These are phyloP conservation scores for Elsinoe ampelina DNA, from an alignment of 2,329 filamentous ascomycete species.

Conservation along the genomic window DNA sequence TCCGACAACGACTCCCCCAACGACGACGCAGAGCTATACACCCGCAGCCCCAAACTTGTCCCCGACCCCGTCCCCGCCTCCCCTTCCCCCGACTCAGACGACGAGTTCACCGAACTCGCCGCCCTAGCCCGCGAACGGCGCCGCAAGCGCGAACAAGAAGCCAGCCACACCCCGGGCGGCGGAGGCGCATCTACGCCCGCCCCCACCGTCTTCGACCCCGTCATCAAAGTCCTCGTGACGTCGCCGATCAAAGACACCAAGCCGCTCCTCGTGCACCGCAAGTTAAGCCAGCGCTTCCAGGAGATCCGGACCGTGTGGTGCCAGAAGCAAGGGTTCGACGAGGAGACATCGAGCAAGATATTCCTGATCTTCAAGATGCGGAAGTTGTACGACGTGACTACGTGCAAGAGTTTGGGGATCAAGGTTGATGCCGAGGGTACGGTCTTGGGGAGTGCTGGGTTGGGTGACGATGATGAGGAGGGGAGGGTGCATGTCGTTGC, in stretches of 20 bases:
- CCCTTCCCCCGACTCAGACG: slow-evolving; percentile 27
- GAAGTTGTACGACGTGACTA: slow-evolving; percentile 66
- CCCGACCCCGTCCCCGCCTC: neutral
- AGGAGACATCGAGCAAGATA: slow-evolving; percentile 44
- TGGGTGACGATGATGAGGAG: slow-evolving; percentile 42
- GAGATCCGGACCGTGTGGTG: slow-evolving; percentile 64
- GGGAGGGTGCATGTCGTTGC: slow-evolving; percentile 64
- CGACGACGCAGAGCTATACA: slow-evolving; percentile 14
- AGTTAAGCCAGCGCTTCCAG: slow-evolving; percentile 57
- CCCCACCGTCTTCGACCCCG: slow-evolving; percentile 32
- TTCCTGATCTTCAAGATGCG: slow-evolving; percentile 73
- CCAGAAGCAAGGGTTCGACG: slow-evolving; percentile 46
- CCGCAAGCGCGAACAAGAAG: slow-evolving; percentile 22
- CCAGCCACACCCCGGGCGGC: slow-evolving; percentile 16
- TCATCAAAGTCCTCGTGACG: slow-evolving; percentile 57
- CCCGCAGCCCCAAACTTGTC: slow-evolving; percentile 15
- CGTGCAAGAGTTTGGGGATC: slow-evolving; percentile 59
- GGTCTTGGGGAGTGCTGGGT: slow-evolving; percentile 38
- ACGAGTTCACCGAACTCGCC: slow-evolving; percentile 35
- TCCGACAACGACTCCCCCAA: neutral
- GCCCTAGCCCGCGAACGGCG: slow-evolving; percentile 34
- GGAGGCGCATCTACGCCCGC: slow-evolving; percentile 3
- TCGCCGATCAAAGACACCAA: slow-evolving; percentile 55
- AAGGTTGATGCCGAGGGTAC: slow-evolving; percentile 34
- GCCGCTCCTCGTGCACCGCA: slow-evolving; percentile 55